phyloP scores from a whole-genome alignment of 768 basidiomycete species.

The Candolleomyces eurysporus region DNA sequence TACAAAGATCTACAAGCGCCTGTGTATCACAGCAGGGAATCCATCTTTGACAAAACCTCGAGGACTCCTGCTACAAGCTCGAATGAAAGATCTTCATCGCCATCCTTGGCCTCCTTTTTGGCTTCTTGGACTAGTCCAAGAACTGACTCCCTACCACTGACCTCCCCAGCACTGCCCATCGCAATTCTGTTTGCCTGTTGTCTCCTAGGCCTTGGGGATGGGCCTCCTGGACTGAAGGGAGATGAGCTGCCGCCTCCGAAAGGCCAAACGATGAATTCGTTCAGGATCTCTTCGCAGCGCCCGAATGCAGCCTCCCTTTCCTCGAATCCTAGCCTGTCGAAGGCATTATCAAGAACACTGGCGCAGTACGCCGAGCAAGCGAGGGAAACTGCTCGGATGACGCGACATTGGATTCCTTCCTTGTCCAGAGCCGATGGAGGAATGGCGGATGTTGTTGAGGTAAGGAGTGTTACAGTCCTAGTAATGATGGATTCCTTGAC shows the following conservation, averaged over 20 bases:
- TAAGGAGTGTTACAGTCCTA: conserved; percentile 76
- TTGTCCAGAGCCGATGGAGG: conserved; percentile 69
- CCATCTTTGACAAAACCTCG: conserved; percentile 90
- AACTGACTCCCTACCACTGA: conserved; percentile 57
- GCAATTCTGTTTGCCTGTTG: conserved; percentile 48
- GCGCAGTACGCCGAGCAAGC: conserved; percentile 93
- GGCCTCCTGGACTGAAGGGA: not conserved
- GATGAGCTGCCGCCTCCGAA: conserved; percentile 44
- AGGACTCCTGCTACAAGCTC: conserved; percentile 92
- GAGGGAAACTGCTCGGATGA: conserved; percentile 76
- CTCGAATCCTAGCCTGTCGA: conserved; percentile 86
- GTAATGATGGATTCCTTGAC: conserved; percentile 83
- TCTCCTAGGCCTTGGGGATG: conserved; percentile 15
- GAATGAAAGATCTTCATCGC: conserved; percentile 80
- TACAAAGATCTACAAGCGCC: not conserved
- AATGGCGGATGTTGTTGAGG: conserved; percentile 77
- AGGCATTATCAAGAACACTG: conserved; percentile 92
- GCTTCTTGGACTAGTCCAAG: conserved; percentile 74
- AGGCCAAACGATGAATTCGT: conserved; percentile 90
- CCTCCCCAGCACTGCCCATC: conserved; percentile 38
- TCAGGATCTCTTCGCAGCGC: conserved; percentile 90
- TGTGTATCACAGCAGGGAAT: conserved; percentile 62
- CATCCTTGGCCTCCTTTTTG: conserved; percentile 61
- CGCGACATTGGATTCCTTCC: conserved; percentile 79
- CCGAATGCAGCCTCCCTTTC: conserved; percentile 92